Percentiles rank a stretch among this genome's conserved stretches.
These are phyloP conservation scores for Penicillium odoratum DNA, from an alignment of 495 filamentous ascomycete genomes.

Conservation along the genomic window DNA sequence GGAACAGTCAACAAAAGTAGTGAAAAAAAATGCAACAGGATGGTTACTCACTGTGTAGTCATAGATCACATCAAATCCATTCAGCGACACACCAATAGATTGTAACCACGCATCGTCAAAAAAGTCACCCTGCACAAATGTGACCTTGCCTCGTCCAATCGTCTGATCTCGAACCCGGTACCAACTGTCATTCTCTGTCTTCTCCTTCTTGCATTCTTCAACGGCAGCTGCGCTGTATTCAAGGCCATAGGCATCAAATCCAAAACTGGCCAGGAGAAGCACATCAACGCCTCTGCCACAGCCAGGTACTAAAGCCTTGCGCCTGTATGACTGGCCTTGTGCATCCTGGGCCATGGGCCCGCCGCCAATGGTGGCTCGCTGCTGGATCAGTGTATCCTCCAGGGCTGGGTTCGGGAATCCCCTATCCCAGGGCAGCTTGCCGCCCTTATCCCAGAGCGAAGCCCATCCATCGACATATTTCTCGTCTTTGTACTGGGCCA, in stretches of 20 bases:
- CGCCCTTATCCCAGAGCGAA: slow-evolving; percentile 59
- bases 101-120: slow-evolving; percentile 64
- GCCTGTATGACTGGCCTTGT: slow-evolving; percentile 28
- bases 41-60: slow-evolving; percentile 70
- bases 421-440: slow-evolving; percentile 68
- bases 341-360: slow-evolving; percentile 31
- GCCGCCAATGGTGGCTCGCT: slow-evolving; percentile 45
- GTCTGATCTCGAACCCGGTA: slow-evolving; percentile 49
- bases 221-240: slow-evolving; percentile 63
- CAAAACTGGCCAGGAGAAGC: slow-evolving; percentile 65
- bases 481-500: slow-evolving; percentile 33
- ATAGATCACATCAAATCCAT: slow-evolving; percentile 75
- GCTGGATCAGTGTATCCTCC: slow-evolving; percentile 56
- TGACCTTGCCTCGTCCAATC: slow-evolving; percentile 53
- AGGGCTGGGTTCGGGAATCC: slow-evolving; percentile 66
- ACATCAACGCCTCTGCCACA: slow-evolving; percentile 79
- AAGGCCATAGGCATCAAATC: slow-evolving; percentile 72
- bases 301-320: slow-evolving; percentile 64
- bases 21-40: slow-evolving; percentile 3
- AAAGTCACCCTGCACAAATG: slow-evolving; percentile 69
- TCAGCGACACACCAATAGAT: slow-evolving; percentile 40
- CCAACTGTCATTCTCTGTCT: slow-evolving; percentile 32
- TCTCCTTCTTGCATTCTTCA: slow-evolving; percentile 52
- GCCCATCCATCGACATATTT: slow-evolving; percentile 55
- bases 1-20: slow-evolving; percentile 1